Evolutionary conservation across 805 yeast genomes (phyloP), one percentile per base, ranked within the genome.

Genomic region (Candida takata): DNA sequence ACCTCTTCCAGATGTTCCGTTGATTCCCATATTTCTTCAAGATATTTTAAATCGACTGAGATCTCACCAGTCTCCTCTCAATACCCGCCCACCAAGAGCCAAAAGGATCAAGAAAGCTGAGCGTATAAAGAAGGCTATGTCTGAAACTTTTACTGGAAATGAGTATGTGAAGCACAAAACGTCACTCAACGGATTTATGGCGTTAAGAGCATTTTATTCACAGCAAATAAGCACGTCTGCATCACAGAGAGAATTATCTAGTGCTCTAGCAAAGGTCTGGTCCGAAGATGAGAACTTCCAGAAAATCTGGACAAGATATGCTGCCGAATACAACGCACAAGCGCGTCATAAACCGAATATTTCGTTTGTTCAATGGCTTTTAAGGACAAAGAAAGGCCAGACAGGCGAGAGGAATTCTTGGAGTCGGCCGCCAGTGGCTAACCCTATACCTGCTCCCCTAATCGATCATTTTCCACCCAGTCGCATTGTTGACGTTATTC

Each of bases 201-300:
- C 62, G 1, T 60, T 50, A 35, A 37, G 64, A 16, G 38, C 58
- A 1, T 60, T 49, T 34, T 55, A 57, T 34, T 45, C 60, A n/a
- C 47, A 49, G 31, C 39, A 43, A 8, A 49, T 58, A 6, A 24
- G 42, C 2, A 24, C 21, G 10, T 42, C 48, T 1, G 51, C 41
- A 2, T 34, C 37, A 25, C 65, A 60, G 34, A 38, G 52, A 7
- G 42, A 47, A 10, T 37, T 59, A 3, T 60, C 65, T 1, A 27
- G 37, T 6, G 26, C 33, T 8, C 38, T 60, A 15, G 57, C 59
- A 2, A 40, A 43, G 16, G 35, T 54, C 16, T 60, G 65, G 65
- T 29, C 34, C 8, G 33, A 31, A 4, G 58, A 58, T 17, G 27
- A 28, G n/a, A 41, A 47, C 3, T 32, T 47, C 19, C 50, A 57